phyloP scores from a whole-genome alignment of 78 protist genomes.

The Dictyostelium discoideum region DNA sequence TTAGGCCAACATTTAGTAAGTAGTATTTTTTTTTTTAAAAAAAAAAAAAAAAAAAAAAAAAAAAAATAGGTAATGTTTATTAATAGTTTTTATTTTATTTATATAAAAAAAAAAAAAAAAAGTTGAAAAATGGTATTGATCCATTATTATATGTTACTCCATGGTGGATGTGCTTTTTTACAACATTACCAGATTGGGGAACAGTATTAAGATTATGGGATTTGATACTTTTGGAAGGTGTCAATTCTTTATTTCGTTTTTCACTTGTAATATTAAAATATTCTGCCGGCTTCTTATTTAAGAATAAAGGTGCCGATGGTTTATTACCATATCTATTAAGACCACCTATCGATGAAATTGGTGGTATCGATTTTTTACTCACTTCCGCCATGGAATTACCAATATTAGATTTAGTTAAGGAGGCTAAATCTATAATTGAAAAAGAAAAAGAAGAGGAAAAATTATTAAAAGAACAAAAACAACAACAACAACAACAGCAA shows the following conservation, averaged over 20 bases:
- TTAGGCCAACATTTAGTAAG: slow-evolving; percentile 58
- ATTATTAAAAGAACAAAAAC: not conserved
- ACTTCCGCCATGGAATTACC: slow-evolving; percentile 27
- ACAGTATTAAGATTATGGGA: slow-evolving; percentile 47
- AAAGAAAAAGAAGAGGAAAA: not conserved
- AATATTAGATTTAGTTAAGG: slow-evolving; percentile 9
- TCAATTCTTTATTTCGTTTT: slow-evolving; percentile 42
- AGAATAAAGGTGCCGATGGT: slow-evolving; percentile 75
- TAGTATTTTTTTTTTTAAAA: not conserved
- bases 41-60: no score
- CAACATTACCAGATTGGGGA: slow-evolving; percentile 51
- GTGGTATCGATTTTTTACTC: slow-evolving; percentile 44
- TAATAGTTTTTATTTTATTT: not conserved
- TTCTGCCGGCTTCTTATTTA: not conserved
- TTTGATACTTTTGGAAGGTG: slow-evolving; percentile 52
- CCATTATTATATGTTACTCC: slow-evolving; percentile 75
- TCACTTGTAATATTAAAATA: slow-evolving; percentile 33
- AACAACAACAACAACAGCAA: not conserved
- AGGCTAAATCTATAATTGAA: slow-evolving; percentile 14
- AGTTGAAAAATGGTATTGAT: slow-evolving; percentile 67
- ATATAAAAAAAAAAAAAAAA: not conserved
- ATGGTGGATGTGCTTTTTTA: slow-evolving; percentile 82
- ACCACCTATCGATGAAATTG: slow-evolving; percentile 71
- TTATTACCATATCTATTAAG: slow-evolving; percentile 45
- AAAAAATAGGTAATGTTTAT: not conserved